phyloP scores from a whole-genome alignment of 345 rosid genomes.

The Rhizophora apiculata region DNA sequence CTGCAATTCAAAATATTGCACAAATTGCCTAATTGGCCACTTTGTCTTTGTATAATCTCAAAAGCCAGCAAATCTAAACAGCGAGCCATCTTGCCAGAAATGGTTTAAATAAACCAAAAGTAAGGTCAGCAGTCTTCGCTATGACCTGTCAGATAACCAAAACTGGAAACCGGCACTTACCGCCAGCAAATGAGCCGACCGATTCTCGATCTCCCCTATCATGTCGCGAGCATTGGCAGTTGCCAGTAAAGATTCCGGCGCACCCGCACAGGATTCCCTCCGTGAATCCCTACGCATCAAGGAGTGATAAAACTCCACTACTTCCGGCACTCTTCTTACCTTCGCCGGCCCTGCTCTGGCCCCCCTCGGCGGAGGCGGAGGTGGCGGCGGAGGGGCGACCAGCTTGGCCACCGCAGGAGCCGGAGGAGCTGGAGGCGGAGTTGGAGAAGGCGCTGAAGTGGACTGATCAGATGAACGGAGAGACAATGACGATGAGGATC shows the following conservation, averaged over 20 bases:
- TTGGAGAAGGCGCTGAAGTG: slow-evolving; percentile 4
- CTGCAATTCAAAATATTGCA: neutral
- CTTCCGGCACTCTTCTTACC: slow-evolving; percentile 90
- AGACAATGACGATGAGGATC: slow-evolving; percentile 29
- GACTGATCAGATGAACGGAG: slow-evolving; percentile 22
- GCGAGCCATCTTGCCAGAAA: slow-evolving; percentile 36
- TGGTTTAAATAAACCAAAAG: slow-evolving; percentile 18
- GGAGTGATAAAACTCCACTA: slow-evolving; percentile 95
- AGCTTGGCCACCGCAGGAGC: slow-evolving; percentile 10
- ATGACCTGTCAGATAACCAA: slow-evolving; percentile 22
- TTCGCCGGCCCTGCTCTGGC: slow-evolving; percentile 44
- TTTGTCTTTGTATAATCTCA: too few species aligned
- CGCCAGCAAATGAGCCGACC: slow-evolving; percentile 85
- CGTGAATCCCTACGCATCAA: slow-evolving; percentile 84
- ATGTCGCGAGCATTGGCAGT: slow-evolving; percentile 74
- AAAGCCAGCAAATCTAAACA: slow-evolving; percentile 17
- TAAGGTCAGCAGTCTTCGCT: slow-evolving; percentile 19
- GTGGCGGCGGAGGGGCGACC: slow-evolving; percentile 67
- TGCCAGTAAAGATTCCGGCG: slow-evolving; percentile 43
- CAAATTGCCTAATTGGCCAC: slow-evolving; percentile 23
- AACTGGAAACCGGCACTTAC: slow-evolving; percentile 42
- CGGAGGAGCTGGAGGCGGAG: slow-evolving; percentile 20
- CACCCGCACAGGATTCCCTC: slow-evolving; percentile 56
- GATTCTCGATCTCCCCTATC: slow-evolving; percentile 99
- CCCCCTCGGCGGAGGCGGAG: slow-evolving; percentile 65